Base-by-base conservation (phyloP, 116 monocot genomes). In the Papilionanthe hybrid region DNA sequence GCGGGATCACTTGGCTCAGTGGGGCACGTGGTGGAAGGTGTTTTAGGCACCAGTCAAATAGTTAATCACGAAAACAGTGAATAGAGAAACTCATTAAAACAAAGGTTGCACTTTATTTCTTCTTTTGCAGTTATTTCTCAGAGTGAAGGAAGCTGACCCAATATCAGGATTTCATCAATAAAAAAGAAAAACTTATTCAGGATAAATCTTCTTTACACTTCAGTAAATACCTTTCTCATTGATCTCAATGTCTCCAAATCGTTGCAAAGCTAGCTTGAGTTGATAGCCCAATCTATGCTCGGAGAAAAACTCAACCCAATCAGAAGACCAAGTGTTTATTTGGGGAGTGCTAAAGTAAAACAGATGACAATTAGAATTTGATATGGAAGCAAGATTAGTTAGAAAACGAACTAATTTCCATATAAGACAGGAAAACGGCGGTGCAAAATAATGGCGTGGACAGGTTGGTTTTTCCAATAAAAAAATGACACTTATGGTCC, bases 271-370 rank as follows among this genome's bases (percentile, higher is more conserved):
- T 78, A 92, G 75, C 55, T 91, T 87, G 27, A 98, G 76, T 75
- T 94, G 97, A 79, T 92, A 94, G 13, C 92, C 94, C 68, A 94
- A 82, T 83, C 97, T 89, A 80, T 91, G 89, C 79, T 92, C 88
- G 1, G 92, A 82, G 81, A 79, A 97, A 84, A 94, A 97, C 18
- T 94, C 88, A 82, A 91, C 81, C 94, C 97, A 97, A 80, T 92
- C 87, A 72, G 89, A 88, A 79, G 78, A 88, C 97, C 94, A 97
- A 79, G 80, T 91, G 72, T 97, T 97, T 84, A 91, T 91, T 86
- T 94, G 94, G 53, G 97, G 97, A 86, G 94, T 98, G 81, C 97
- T 98, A 77, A 43, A 87, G 6, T 42, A 83, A 80, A 17, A 71
- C 4, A 77, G 71, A 53, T 20, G 37, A 69, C 37, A 5, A 19